Evolutionary conservation across 176 grass and related monocot genomes (phyloP).

Genomic region (Cocos nucifera): DNA sequence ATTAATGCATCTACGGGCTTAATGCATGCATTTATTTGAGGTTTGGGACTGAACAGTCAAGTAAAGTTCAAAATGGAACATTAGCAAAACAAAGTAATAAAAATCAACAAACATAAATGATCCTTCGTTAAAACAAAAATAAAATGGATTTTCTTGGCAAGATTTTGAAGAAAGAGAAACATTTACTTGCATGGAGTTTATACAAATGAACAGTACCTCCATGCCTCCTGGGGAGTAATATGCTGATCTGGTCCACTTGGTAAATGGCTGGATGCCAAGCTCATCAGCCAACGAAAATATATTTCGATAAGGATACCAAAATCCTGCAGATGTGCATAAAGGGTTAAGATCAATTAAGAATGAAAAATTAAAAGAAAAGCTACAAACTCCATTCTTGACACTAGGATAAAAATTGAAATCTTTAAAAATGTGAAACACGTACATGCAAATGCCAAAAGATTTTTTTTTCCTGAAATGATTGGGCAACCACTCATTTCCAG

Average conservation of each 20-base stretch:
- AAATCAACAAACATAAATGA: too few relatives aligned
- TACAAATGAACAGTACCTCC: slow-evolving; percentile 30
- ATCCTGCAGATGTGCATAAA: slow-evolving; percentile 32
- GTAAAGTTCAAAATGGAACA: too few relatives aligned
- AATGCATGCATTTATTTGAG: too few relatives aligned
- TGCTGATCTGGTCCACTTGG: slow-evolving; percentile 57
- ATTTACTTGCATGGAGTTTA: neutral
- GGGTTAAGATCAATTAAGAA: slow-evolving; percentile 6
- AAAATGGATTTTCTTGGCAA: too few relatives aligned
- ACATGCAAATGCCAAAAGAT: too few relatives aligned
- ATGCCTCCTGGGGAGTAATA: slow-evolving; percentile 58
- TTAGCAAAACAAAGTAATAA: too few relatives aligned
- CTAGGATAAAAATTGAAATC: neutral
- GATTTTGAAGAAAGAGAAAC: neutral
- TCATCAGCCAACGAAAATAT: slow-evolving; percentile 72
- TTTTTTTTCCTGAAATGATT: too few relatives aligned
- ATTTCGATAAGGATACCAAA: slow-evolving; percentile 77
- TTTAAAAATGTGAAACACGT: too few relatives aligned
- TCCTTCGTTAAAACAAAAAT: too few relatives aligned
- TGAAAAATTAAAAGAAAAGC: neutral
- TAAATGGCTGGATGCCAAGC: slow-evolving; percentile 75
- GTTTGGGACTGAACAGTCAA: too few relatives aligned
- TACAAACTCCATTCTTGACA: neutral
- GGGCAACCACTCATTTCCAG: too few relatives aligned
- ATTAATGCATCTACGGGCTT: too few relatives aligned